phyloP scores from a whole-genome alignment of 192 early-diverging fungal genomes.

The Oehlia diaphana region DNA sequence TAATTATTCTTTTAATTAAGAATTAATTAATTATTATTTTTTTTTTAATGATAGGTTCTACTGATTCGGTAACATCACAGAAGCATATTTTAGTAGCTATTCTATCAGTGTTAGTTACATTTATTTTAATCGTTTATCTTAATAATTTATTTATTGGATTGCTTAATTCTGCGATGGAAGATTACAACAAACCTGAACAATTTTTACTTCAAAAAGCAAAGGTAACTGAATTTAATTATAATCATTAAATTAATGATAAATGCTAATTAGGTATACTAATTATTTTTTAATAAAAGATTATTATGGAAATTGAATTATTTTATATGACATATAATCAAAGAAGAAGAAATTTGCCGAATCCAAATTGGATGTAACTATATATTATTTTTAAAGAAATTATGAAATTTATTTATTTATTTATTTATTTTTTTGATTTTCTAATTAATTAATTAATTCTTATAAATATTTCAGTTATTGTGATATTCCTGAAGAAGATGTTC shows the following conservation, averaged over 20 bases:
- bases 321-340: background rate
- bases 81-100: background rate
- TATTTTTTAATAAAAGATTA: background rate
- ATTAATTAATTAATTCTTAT: too few species aligned
- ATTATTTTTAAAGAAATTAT: too few species aligned
- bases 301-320: background rate
- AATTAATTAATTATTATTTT: too few species aligned
- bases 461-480: background rate
- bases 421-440: too few species aligned
- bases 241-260: too few species aligned
- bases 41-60: background rate
- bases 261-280: too few species aligned
- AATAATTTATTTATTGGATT: conserved; percentile 5
- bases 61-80: background rate
- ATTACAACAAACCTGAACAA: background rate
- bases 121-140: background rate
- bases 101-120: background rate
- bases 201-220: background rate
- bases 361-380: background rate
- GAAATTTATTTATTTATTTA: too few species aligned
- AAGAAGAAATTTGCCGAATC: background rate
- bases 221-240: too few species aligned
- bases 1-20: too few species aligned
- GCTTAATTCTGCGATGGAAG: background rate
- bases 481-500: background rate